Conservation (phyloP, 2,329 filamentous ascomycete species). For the Trichoderma oligosporum region DNA sequence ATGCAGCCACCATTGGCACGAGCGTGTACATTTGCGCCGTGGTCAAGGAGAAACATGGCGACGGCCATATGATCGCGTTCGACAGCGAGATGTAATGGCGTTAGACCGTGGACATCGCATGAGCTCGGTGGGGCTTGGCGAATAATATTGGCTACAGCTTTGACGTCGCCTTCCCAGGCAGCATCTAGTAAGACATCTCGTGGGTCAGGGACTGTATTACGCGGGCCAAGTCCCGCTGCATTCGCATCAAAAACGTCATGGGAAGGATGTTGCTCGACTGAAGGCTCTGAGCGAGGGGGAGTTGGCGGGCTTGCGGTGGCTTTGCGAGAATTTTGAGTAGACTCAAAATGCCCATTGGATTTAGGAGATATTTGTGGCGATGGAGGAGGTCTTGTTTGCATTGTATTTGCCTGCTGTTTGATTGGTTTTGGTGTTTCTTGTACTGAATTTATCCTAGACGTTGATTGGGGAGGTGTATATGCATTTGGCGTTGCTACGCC, state of each 20-base stretch:
- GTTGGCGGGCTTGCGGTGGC: conserved; percentile 3
- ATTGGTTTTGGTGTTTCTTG: neutral
- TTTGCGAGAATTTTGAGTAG: neutral
- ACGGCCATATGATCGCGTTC: conserved; percentile 34
- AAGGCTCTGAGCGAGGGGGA: conserved; percentile 10
- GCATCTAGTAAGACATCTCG: conserved; percentile 31
- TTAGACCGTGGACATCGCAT: conserved; percentile 31
- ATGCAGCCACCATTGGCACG: conserved; percentile 32
- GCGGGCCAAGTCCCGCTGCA: neutral
- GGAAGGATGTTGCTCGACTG: conserved; percentile 1
- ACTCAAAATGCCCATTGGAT: neutral
- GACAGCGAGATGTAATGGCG: conserved; percentile 31
- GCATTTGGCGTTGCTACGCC: conserved; percentile 12
- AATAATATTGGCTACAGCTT: conserved; percentile 27
- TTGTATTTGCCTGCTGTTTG: neutral
- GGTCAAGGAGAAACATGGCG: conserved; percentile 34
- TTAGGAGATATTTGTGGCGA: conserved; percentile 5
- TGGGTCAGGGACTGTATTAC: conserved; percentile 14
- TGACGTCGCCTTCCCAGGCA: conserved; percentile 33
- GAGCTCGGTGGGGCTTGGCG: conserved; percentile 25
- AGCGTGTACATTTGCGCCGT: conserved; percentile 26
- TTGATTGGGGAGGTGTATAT: neutral
- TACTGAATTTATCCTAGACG: neutral
- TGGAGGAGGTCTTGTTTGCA: conserved; percentile 6
- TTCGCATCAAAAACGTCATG: neutral